Evolutionary conservation across 495 filamentous ascomycete genomes (phyloP).

Genomic region (Arthonia radiata): DNA sequence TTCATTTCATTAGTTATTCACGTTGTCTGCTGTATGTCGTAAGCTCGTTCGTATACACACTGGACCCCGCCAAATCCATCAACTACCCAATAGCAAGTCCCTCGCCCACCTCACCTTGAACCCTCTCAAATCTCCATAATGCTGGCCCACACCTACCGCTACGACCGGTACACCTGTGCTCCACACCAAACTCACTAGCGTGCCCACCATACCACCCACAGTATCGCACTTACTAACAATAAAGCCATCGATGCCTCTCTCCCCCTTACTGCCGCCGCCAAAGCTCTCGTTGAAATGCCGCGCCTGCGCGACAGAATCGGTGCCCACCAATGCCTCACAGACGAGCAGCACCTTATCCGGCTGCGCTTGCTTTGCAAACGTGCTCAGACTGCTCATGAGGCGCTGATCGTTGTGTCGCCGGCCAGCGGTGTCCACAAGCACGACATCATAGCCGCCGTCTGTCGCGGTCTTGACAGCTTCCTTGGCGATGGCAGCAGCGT

Average conservation of each 20-base stretch:
- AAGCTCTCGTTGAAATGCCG: constrained; percentile 88
- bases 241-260: constrained; percentile 72
- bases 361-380: constrained; percentile 83
- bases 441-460: constrained; percentile 55
- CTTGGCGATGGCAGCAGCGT: constrained; percentile 83
- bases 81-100: constrained; percentile 47
- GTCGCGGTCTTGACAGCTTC: constrained; percentile 67
- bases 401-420: constrained; percentile 86
- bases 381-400: constrained; percentile 84
- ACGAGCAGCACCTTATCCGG: constrained; percentile 99
- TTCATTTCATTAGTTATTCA: too few species aligned
- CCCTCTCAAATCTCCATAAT: constrained; percentile 85
- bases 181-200: constrained; percentile 90
- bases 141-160: constrained; percentile 85
- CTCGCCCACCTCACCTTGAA: constrained; percentile 85
- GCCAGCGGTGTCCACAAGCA: constrained; percentile 89
- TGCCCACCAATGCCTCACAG: constrained; percentile 86
- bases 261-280: constrained; percentile 47
- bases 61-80: too few species aligned
- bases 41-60: too few species aligned
- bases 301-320: constrained; percentile 82
- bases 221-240: constrained; percentile 98
- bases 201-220: constrained; percentile 95
- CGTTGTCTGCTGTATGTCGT: too few species aligned
- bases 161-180: constrained; percentile 87